Base-by-base conservation (phyloP, 768 basidiomycete genomes). In the Kwoniella sp. region DNA sequence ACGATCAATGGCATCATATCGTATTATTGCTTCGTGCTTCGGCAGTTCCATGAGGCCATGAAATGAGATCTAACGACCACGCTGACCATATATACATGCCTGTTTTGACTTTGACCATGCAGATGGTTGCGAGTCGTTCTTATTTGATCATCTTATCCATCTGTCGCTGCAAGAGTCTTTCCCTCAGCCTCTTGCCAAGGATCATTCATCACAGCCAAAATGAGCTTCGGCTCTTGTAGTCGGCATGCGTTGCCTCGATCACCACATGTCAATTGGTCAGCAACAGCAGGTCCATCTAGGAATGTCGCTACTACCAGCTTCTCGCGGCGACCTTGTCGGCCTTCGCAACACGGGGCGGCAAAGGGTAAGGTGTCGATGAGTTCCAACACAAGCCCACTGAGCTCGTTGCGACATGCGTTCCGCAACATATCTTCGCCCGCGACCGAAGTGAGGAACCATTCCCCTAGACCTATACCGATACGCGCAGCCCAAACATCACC, bases 221-320 rank as follows among this genome's bases (percentile, higher is more conserved):
- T 64, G 62, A 64, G 62, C 62, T 64, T 64, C 49, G 62, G 55
- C 55, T 64, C 62, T 33, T 64, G 62, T 22, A 64, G 62, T 51
- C 62, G 62, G 13, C 56, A 64, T 27, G 62, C 36, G 6, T 37
- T 63, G 26, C 54, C 27, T 7, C 53, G 54, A 37, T 10, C 54
- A 22, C 53, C 50, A 10, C n/a, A 36, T 7, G 6, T 44, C 40
- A 9, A 30, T 6, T 56, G 50, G 30, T 21, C 46, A 17, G 29
- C 26, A 17, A 21, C 26, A 27, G 55, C 62, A 24, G 62, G 62
- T 37, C 62, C 62, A 7, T 64, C 62, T 26, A 57, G 54, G 25
- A 9, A 56, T 29, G 37, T 15, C 29, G 0, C 44, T 4, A 36
- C 54, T 0, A 55, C 55, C 48, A n/a, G 26, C 40, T 47, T 46